Base-by-base conservation (phyloP, 1,284 basidiomycete species). In the Moesziomyces sp. region DNA sequence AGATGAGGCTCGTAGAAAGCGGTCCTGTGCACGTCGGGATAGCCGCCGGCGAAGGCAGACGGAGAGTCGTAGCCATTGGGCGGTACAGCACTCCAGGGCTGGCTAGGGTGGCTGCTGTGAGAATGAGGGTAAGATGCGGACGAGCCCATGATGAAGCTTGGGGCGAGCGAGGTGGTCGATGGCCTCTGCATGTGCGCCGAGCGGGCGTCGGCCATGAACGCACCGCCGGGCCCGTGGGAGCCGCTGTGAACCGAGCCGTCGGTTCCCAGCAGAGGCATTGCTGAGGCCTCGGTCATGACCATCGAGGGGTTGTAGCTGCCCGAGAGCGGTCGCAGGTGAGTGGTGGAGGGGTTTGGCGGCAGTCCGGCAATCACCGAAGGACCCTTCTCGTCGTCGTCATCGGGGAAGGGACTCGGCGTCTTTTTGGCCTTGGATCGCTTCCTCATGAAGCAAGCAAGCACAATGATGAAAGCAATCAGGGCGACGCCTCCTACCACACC, bases 341-440 rank as follows among this genome's bases (percentile, higher is more conserved):
- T 40, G 45, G 30, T 58, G 3, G 53, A 60, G 2, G 65, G 65
- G 5, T 68, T 68, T 42, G 54, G 65, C 38, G 59, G 65, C 11
- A 68, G 48, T 5, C 65, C 65, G 13, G 65, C 65, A 28, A 68
- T 68, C 9, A 68, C 65, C 4, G 58, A 47, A 19, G 65, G 65
- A 2, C 59, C 55, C 28, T 68, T 68, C 43, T 68, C 59, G 43
- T 50, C 43, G 13, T 53, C 38, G 13, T 54, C 34, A 23, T 57
- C 55, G 3, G 65, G 65, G 55, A 68, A 68, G 6, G 55, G 65
- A 35, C 48, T 62, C 3, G 52, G 38, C 11, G 55, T 52, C 24
- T 58, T 68, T 52, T 58, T 68, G 11, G 43, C 47, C 16, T 63
- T 63, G 42, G 60, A 50, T 10, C 60, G 60, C 35, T 40, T 55